Conservation (phyloP, 2,329 filamentous ascomycete species). For the Xylariaceae sp. region DNA sequence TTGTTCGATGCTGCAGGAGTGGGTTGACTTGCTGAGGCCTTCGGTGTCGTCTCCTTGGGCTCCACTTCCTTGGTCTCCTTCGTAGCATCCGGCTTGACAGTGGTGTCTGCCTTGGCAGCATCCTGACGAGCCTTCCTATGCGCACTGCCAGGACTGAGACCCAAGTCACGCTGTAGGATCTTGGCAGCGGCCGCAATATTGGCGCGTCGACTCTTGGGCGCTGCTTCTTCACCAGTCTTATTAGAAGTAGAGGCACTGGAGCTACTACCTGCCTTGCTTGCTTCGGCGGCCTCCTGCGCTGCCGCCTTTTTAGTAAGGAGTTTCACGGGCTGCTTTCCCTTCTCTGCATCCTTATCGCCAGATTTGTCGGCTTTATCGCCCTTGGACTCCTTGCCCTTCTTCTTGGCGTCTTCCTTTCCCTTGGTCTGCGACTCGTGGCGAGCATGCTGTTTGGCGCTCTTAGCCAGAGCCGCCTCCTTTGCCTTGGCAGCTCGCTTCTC, state of each 20-base stretch:
- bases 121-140: slow-evolving; percentile 58
- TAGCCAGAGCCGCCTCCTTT: slow-evolving; percentile 54
- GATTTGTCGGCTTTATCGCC: slow-evolving; percentile 61
- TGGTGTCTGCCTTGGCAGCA: slow-evolving; percentile 52
- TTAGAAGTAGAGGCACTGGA: slow-evolving; percentile 29
- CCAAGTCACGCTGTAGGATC: slow-evolving; percentile 63
- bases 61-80: slow-evolving; percentile 33
- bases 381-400: slow-evolving; percentile 59
- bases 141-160: slow-evolving; percentile 59
- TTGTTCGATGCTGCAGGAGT: slow-evolving; percentile 19
- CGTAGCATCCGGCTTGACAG: slow-evolving; percentile 35
- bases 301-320: slow-evolving; percentile 58
- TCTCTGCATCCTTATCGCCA: slow-evolving; percentile 52
- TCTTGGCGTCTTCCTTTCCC: slow-evolving; percentile 50
- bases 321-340: slow-evolving; percentile 57
- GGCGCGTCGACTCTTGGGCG: slow-evolving; percentile 53
- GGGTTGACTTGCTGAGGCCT: slow-evolving; percentile 20
- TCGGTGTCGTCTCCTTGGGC: slow-evolving; percentile 15
- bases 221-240: slow-evolving; percentile 31
- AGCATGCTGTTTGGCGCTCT: slow-evolving; percentile 49
- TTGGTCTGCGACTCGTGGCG: slow-evolving; percentile 53
- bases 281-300: slow-evolving; percentile 45
- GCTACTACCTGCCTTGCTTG: slow-evolving; percentile 40
- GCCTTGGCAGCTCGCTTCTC: slow-evolving; percentile 82
- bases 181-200: slow-evolving; percentile 62